Evolutionary conservation across 129 eudicot genomes (phyloP), one percentile per base, ranked within the genome.

Genomic region (Smallanthus sonchifolius): DNA sequence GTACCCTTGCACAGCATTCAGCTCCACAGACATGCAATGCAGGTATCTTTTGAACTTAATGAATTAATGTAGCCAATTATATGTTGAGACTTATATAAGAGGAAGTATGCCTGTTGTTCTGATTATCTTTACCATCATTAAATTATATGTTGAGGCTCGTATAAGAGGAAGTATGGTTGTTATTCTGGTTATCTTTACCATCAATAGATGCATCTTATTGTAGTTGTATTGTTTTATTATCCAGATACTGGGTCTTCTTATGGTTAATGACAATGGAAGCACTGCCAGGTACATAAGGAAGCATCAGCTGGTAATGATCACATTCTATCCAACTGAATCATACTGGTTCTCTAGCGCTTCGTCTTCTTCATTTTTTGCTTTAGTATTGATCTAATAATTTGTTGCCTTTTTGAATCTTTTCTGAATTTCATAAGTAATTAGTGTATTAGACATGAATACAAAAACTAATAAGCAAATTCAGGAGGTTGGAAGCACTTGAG

Each of bases 21-120:
- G 87, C 94, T 95, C 54, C 97, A 95, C 62, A 88, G 99, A 73
- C 99, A 95, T 85, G 99, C 99, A 75, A 91, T 88, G 97, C 97
- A 95, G 97, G 99, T 87, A 74, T 45, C 30, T 5, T 36, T 78
- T 37, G 54, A 54, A 51, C 63, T 48, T 44, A 3, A 43, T 65
- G 15, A 65, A 56, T 57, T 17, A 32, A 37, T 69, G 32, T 59
- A 16, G 3, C 17, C 14, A 34, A 6, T 65, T n/a, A 1, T 24
- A 72, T 51, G 28, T 14, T 7, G 73, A 68, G 59, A 30, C 40
- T 6, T 13, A 32, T 7, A 32, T 30, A 60, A 11, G 39, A 60
- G 39, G 10, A 11, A 47, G 20, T 32, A 3, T 48, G 44, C 7
- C 17, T 15, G 45, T 36, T 64, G 16, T 37, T 64, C 13, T 36